Evolutionary conservation across 257 asterid genomes (phyloP).

Genomic region (Linaria vulgaris): DNA sequence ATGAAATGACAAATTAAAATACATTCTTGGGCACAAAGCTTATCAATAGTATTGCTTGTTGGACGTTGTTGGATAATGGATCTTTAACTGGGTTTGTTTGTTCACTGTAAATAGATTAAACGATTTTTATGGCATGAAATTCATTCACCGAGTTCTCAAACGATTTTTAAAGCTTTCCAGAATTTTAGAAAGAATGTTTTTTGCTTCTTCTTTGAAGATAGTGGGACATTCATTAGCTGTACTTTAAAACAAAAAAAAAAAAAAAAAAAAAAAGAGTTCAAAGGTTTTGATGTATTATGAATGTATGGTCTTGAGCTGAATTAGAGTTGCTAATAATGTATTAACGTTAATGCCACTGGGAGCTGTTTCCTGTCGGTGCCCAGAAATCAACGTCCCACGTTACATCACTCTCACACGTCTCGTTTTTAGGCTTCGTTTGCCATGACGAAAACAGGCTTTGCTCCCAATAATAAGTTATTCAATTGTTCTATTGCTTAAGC

Average conservation of each 20-base stretch:
- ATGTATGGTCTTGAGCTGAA: too few species aligned
- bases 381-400: background rate
- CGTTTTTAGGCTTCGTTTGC: slow-evolving; percentile 20
- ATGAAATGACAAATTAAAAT: background rate
- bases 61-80: slow-evolving; percentile 12
- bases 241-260: background rate
- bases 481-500: too few species aligned
- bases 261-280: too few species aligned
- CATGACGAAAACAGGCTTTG: background rate
- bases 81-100: background rate
- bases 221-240: too few species aligned
- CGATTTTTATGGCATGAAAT: too few species aligned
- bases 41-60: slow-evolving; percentile 9
- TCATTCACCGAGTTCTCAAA: too few species aligned
- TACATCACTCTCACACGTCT: background rate
- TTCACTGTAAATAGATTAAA: background rate
- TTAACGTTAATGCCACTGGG: slow-evolving; percentile 20
- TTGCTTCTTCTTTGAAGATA: too few species aligned
- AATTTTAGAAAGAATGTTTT: too few species aligned
- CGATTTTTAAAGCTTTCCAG: too few species aligned
- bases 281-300: too few species aligned
- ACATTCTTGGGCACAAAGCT: background rate
- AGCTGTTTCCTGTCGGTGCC: slow-evolving; percentile 26
- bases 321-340: too few species aligned
- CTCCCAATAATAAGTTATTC: too few species aligned